Evolutionary conservation across 2,329 filamentous ascomycete genomes (phyloP), one percentile per base, ranked within the genome.

Genomic region (Neocucurbitaria cava): DNA sequence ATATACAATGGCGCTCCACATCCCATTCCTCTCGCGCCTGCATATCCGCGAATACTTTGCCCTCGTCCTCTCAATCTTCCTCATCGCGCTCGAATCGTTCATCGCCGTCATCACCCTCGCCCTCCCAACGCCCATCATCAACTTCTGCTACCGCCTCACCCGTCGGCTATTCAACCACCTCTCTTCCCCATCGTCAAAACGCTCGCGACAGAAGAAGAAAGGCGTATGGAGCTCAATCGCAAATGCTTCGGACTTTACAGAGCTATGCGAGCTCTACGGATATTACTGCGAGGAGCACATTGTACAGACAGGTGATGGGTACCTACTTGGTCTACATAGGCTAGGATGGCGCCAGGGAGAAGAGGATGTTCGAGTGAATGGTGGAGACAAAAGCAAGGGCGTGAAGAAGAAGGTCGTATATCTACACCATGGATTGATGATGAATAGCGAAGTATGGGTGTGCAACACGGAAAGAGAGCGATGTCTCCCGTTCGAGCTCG

Each of bases 401-500:
- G 65, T 90, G 24, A 84, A 84, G 76, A 97, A 97, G 79, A 90
- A 88, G 65, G 91, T 98, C 44, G 88, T 95, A 6, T 99, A 98
- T 74, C 81, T 99, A 60, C 95, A 99, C 71, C 95, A 99, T 76
- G 95, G 94, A 10, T 83, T 99, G 53, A 85, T 99, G 71, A 99
- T 99, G 95, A 98, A 97, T 77, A 96, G 92, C 66, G 95, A 99
- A 76, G 94, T 99, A 30, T 99, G 95, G 95, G 91, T 98, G 8
- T 96, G 92, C 71, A 79, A 94, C 71, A 96, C 94, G 0, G 91
- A 97, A 63, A 87, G 89, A 64, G 85, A 96, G 75, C 85, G 93
- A 64, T 94, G 90, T 64, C 81, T 99, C 35, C 92, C 95, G 0
- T 98, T 99, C 72, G 85, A 90, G 63, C 81, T 99, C 39, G 92